Evolutionary conservation across 257 asterid genomes (phyloP).

Genomic region (Voacanga thouarsii): DNA sequence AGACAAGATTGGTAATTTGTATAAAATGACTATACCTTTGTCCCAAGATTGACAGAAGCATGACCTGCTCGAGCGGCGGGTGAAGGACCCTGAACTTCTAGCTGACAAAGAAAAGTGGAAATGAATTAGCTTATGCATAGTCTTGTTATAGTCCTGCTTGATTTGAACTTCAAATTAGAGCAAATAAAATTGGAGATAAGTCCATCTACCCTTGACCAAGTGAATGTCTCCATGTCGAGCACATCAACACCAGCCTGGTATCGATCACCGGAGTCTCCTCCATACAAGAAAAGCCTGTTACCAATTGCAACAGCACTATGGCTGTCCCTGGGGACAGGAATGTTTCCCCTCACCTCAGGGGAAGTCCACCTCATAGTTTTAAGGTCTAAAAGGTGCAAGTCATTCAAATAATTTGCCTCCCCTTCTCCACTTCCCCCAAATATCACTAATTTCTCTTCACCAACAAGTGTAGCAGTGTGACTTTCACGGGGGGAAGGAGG

Average conservation of each 20-base stretch:
- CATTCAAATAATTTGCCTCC: conserved; percentile 72
- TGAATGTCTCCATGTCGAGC: conserved; percentile 53
- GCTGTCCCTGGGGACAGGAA: conserved; percentile 84
- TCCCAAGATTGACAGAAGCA: conserved; percentile 72
- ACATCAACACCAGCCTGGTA: conserved; percentile 72
- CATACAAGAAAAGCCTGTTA: conserved; percentile 55
- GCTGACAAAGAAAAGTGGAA: conserved; percentile 28
- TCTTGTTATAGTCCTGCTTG: neutral
- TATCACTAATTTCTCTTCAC: conserved; percentile 54
- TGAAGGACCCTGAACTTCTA: conserved; percentile 49
- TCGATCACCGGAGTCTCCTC: conserved; percentile 93
- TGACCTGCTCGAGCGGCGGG: conserved; percentile 94
- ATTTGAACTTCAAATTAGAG: neutral
- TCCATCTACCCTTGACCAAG: conserved; percentile 72
- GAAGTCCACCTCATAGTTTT: conserved; percentile 78
- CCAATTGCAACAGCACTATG: conserved; percentile 72
- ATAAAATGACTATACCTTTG: conserved; percentile 54
- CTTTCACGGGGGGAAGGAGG: conserved; percentile 88
- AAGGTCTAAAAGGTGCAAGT: conserved; percentile 70
- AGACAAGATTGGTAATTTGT: neutral
- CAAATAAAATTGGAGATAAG: neutral
- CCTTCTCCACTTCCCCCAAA: conserved; percentile 98
- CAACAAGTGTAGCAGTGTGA: conserved; percentile 64
- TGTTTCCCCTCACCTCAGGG: conserved; percentile 45
- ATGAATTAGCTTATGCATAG: conserved; percentile 1